phyloP scores from a whole-genome alignment of 139 green algal genomes.

The Coelastrella sp. region DNA sequence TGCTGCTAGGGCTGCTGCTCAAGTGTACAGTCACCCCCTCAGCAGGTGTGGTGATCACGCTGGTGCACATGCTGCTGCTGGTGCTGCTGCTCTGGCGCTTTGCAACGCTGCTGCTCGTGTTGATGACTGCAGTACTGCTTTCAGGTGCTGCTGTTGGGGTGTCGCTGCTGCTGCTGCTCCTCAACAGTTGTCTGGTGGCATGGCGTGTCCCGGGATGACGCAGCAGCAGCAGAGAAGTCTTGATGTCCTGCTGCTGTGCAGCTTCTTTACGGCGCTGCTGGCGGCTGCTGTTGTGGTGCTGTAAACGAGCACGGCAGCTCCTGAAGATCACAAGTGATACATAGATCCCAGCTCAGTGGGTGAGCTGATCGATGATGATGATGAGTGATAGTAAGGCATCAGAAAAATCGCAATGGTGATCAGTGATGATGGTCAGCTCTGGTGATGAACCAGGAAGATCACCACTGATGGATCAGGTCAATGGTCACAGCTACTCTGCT shows the following conservation, averaged over 20 bases:
- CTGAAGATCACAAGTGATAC: not conserved
- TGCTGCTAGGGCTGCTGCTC: too few relatives aligned
- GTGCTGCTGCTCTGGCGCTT: too few relatives aligned
- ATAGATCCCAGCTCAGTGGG: not conserved
- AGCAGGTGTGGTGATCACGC: too few relatives aligned
- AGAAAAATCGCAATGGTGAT: too few relatives aligned
- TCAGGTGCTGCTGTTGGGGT: too few relatives aligned
- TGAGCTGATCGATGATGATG: not conserved
- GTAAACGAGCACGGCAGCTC: constrained; percentile 26
- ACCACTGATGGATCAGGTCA: too few relatives aligned
- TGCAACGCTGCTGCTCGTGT: not conserved
- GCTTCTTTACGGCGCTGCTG: constrained; percentile 34
- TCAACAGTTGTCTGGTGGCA: not conserved
- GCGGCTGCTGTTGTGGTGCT: constrained; percentile 42
- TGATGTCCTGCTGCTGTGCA: not conserved
- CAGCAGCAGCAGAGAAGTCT: not conserved
- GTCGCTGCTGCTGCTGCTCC: constrained; percentile 13
- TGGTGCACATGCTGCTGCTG: too few relatives aligned
- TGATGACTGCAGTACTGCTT: too few relatives aligned
- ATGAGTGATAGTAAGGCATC: not conserved
- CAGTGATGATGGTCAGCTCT: too few relatives aligned
- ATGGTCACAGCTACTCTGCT: too few relatives aligned
- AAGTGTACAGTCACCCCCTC: too few relatives aligned
- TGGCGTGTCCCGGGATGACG: not conserved
- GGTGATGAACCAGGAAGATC: too few relatives aligned